Evolutionary conservation across 352 stramenopile species (phyloP).

Genomic region (Aphanomyces stellatus): DNA sequence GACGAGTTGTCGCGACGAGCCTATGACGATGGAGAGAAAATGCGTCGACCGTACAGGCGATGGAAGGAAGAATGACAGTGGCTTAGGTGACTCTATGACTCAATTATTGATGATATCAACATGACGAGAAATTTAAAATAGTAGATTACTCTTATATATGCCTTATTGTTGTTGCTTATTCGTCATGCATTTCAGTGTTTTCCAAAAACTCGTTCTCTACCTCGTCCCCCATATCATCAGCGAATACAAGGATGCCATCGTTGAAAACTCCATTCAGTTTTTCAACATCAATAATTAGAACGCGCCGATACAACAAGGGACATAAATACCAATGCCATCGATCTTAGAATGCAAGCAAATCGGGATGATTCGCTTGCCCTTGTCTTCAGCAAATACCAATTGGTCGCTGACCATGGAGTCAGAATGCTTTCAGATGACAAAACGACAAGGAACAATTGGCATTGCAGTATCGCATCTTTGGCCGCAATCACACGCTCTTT

Average conservation of each 20-base stretch:
- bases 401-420: slow-evolving; percentile 69
- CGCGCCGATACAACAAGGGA: background rate
- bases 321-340: background rate
- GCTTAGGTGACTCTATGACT: background rate
- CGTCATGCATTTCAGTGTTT: background rate
- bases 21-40: slow-evolving; percentile 44
- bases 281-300: background rate
- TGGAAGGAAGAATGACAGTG: slow-evolving; percentile 28
- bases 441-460: slow-evolving; percentile 68
- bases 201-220: background rate
- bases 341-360: slow-evolving; percentile 24
- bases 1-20: slow-evolving; percentile 36
- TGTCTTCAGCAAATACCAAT: slow-evolving; percentile 76
- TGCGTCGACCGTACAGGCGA: slow-evolving; percentile 53
- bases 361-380: slow-evolving; percentile 68
- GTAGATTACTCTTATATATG: too few relatives aligned
- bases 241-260: slow-evolving; percentile 39
- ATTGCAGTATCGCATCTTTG: slow-evolving; percentile 71
- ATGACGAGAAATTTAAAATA: too few relatives aligned
- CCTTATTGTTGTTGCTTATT: too few relatives aligned
- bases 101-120: too few relatives aligned
- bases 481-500: slow-evolving; percentile 65
- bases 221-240: slow-evolving; percentile 37
- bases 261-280: slow-evolving; percentile 12
- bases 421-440: slow-evolving; percentile 59